phyloP scores from a whole-genome alignment of 179 eudicot species.

The Silene coronaria region DNA sequence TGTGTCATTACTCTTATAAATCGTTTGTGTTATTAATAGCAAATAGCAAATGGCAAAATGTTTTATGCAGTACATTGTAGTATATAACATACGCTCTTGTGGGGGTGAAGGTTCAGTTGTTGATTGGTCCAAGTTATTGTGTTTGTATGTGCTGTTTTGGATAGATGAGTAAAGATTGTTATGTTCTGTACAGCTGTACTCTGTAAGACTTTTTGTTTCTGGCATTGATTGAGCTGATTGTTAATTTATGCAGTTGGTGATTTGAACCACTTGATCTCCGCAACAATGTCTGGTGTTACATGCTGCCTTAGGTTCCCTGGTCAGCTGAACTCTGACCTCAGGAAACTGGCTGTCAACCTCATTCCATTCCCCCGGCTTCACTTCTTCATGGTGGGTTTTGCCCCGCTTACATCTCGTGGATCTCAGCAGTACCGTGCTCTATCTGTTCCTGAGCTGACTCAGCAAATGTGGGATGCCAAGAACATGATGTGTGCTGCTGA shows the following conservation, averaged over 20 bases:
- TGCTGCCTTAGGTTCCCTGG: slow-evolving; percentile 39
- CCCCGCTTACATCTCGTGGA: slow-evolving; percentile 35
- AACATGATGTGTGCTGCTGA: slow-evolving; percentile 39
- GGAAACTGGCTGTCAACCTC: slow-evolving; percentile 37
- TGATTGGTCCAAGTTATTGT: background rate
- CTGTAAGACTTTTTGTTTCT: background rate
- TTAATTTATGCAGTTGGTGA: slow-evolving; percentile 32
- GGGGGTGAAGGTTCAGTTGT: background rate
- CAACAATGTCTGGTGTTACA: slow-evolving; percentile 41
- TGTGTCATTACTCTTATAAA: too few species aligned
- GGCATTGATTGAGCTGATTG: background rate
- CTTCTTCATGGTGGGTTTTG: slow-evolving; percentile 43
- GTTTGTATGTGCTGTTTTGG: background rate
- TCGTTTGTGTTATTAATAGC: too few species aligned
- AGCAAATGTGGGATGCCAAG: slow-evolving; percentile 78
- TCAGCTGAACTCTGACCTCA: slow-evolving; percentile 37
- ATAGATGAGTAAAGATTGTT: background rate
- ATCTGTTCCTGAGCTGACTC: slow-evolving; percentile 54
- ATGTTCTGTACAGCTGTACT: background rate
- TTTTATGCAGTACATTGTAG: too few species aligned
- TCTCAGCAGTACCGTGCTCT: slow-evolving; percentile 37
- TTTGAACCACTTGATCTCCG: slow-evolving; percentile 38
- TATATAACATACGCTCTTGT: too few species aligned
- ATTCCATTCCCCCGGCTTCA: slow-evolving; percentile 40
- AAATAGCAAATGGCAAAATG: too few species aligned